Evolutionary conservation across 768 basidiomycete genomes (phyloP), one percentile per base, ranked within the genome.

Genomic region (Dioszegia aurantiaca): DNA sequence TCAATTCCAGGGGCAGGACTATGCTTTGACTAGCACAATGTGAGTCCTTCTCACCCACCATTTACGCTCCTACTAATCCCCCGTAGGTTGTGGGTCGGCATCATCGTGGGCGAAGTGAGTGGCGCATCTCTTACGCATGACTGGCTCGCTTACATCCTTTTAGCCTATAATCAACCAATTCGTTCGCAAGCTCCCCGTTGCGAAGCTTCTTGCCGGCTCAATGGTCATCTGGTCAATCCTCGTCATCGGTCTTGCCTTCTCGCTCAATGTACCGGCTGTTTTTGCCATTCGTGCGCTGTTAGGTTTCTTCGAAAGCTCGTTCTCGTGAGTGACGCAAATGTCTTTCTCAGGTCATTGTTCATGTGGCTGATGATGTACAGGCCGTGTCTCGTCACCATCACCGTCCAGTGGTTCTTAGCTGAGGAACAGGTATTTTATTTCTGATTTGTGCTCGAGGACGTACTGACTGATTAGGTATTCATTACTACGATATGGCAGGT

Each of bases 81-180:
- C 14, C 40, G n/a, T n/a, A 42, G 40, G 48, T 19, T 70, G 14
- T 70, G 69, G 69, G 28, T 45, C 36, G 69, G 69, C 37, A 59
- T 70, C 45, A 63, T 70, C 44, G 37, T 62, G 12, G 69, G 69
- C 2, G 69, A 70, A n/a, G n/a, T n/a, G n/a, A n/a, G n/a, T n/a
- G n/a, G n/a, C n/a, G n/a, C n/a, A n/a, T n/a, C n/a, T n/a, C n/a
- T n/a, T n/a, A n/a, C n/a, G n/a, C n/a, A n/a, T n/a, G n/a, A n/a
- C n/a, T n/a, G n/a, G n/a, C n/a, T n/a, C n/a, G n/a, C n/a, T n/a
- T n/a, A n/a, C n/a, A n/a, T n/a, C n/a, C n/a, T n/a, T n/a, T n/a
- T n/a, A 69, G 51, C 65, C 65, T 17, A 39, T 67, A 1, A 66
- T 58, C 51, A 64, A 64, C 36, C 63, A 60, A 48, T 42, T 61